Evolutionary conservation across 345 rosid species (phyloP).

Genomic region (Turritis glabra): DNA sequence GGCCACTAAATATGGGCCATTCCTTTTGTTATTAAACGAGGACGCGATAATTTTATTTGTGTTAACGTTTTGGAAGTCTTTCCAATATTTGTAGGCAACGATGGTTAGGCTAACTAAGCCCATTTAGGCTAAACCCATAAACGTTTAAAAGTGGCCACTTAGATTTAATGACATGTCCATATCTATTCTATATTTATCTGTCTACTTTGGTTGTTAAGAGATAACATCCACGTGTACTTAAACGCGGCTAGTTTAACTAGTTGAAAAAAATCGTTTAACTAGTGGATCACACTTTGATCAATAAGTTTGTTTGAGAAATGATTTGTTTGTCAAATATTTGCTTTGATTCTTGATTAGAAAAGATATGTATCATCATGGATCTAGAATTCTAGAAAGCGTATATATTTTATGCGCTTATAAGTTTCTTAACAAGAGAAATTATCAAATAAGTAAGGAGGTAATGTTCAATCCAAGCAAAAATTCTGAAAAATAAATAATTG

Average conservation of each 20-base stretch:
- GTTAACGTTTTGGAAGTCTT: background rate
- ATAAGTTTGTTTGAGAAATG: background rate
- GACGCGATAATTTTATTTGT: background rate
- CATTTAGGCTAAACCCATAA: background rate
- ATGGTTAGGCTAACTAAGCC: slow-evolving; percentile 1
- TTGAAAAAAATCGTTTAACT: no score
- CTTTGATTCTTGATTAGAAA: background rate
- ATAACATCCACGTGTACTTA: background rate
- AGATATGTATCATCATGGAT: background rate
- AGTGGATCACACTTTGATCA: background rate
- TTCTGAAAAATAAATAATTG: background rate
- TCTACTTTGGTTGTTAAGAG: background rate
- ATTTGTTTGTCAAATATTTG: background rate
- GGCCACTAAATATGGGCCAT: background rate
- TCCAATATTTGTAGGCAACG: background rate
- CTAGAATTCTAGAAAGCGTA: no score
- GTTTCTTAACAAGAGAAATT: background rate
- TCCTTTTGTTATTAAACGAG: background rate
- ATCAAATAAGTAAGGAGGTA: background rate
- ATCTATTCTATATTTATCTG: background rate
- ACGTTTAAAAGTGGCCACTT: background rate
- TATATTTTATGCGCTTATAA: background rate
- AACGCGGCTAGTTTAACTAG: no score
- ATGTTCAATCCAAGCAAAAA: background rate
- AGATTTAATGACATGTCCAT: background rate